These are phyloP conservation scores for Capsella bursapastoris DNA, from an alignment of 345 rosid genomes.

Conservation along the genomic window DNA sequence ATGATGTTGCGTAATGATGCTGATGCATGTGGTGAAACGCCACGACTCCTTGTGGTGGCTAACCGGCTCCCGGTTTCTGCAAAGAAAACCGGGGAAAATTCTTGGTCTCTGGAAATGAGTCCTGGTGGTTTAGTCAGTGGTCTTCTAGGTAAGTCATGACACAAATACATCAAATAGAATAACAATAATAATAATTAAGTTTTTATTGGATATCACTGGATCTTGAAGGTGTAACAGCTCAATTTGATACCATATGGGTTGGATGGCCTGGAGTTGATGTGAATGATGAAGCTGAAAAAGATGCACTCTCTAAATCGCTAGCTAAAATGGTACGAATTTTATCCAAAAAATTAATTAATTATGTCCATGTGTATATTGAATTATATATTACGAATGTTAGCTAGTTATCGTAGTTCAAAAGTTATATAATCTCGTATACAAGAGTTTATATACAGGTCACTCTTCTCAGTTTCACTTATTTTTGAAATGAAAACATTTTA, in stretches of 20 bases:
- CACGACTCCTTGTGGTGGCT: conserved; percentile 83
- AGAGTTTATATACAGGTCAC: not conserved
- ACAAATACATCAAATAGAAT: conserved; percentile 7
- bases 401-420: too few species aligned
- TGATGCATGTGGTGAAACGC: conserved; percentile 15
- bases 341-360: not conserved
- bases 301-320: conserved; percentile 78
- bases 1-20: conserved; percentile 4
- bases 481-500: not conserved
- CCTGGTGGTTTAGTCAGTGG: conserved; percentile 91
- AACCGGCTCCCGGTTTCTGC: conserved; percentile 92
- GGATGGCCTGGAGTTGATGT: conserved; percentile 99
- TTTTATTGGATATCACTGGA: conserved; percentile 1
- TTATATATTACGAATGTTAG: not conserved
- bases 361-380: not conserved
- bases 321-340: conserved; percentile 65
- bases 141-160: conserved; percentile 65
- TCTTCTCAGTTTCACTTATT: not conserved
- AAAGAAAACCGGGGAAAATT: conserved; percentile 74
- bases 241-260: conserved; percentile 90
- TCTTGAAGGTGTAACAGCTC: conserved; percentile 70
- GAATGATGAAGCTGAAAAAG: conserved; percentile 72
- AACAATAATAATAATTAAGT: not conserved
- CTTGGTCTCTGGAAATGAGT: conserved; percentile 87
- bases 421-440: not conserved